These are phyloP conservation scores for Heritiera fomes DNA, from an alignment of 345 rosid genomes.

Conservation along the genomic window DNA sequence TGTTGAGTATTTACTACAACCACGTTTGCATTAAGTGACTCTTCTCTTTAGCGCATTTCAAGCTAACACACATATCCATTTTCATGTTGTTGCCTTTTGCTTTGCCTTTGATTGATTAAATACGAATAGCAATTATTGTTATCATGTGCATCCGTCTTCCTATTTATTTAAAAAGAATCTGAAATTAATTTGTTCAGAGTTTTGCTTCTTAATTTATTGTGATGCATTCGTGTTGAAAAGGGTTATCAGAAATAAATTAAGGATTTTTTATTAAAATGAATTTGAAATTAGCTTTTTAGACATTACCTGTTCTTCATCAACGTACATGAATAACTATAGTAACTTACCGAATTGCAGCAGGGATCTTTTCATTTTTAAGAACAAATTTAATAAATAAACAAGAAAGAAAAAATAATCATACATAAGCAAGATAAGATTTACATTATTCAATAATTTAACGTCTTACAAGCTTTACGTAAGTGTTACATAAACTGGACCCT, in stretches of 20 bases:
- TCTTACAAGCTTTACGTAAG: too few relatives aligned
- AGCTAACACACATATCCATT: conserved; percentile 32
- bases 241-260: background rate
- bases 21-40: conserved; percentile 50
- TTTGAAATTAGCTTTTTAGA: background rate
- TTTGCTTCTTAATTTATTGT: background rate
- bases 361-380: background rate
- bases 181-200: background rate
- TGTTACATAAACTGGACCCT: too few relatives aligned
- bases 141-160: conserved; percentile 33
- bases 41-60: conserved; percentile 37
- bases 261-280: too few relatives aligned
- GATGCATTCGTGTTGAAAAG: background rate
- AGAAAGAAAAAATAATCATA: too few relatives aligned
- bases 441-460: too few relatives aligned
- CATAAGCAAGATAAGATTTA: too few relatives aligned
- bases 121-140: conserved; percentile 37
- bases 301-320: too few relatives aligned
- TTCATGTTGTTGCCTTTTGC: conserved; percentile 24
- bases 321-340: too few relatives aligned
- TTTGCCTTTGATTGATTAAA: conserved; percentile 11
- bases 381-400: too few relatives aligned
- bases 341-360: background rate
- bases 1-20: conserved; percentile 36
- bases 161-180: background rate